Evolutionary conservation across 2,329 filamentous ascomycete genomes (phyloP), one percentile per base, ranked within the genome.

Genomic region (Whalleya microplaca): DNA sequence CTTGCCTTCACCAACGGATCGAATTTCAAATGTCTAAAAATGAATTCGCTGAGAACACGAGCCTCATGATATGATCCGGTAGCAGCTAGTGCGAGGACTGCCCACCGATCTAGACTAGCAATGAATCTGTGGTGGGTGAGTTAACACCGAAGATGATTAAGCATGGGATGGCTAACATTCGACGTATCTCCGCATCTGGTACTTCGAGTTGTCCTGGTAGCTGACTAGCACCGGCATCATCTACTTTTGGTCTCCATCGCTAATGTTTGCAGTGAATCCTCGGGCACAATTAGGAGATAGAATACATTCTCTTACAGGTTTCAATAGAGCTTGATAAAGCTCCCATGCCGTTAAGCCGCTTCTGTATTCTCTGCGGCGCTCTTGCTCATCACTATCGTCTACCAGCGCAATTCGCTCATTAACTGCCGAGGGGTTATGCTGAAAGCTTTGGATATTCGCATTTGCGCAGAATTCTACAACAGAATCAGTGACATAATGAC

Each of bases 61-160:
- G 48, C 58, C 27, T 55, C 50, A 8, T 52, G 21, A 18, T 29
- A 8, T n/a, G 58, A 42, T 4, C 45, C 37, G 9, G 14, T 55
- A 14, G 54, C 51, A 14, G 51, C 51, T 14, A 60, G 49, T 3
- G 54, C 45, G 2, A 60, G 23, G n/a, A 60, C 23, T 7, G 54
- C 41, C 58, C 58, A 60, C 14, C 44, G 44, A 37, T 54, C 48
- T 27, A 60, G 20, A 23, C 32, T 45, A 27, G 51, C 29, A 20
- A 57, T 41, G n/a, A 57, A 60, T 48, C 58, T 60, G 21, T 23
- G 9, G 14, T 3, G 2, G 32, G 20, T 59, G 2, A 59, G 48
- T 21, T 8, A 3, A 21, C 16, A 8, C 19, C 8, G 9, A 32
- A 47, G 19, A 21, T 27, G 21, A 19, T 48, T 44, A 16, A n/a